These are phyloP conservation scores for Corniculantispora saksenae DNA, from an alignment of 2,329 filamentous ascomycete species.

Conservation along the genomic window DNA sequence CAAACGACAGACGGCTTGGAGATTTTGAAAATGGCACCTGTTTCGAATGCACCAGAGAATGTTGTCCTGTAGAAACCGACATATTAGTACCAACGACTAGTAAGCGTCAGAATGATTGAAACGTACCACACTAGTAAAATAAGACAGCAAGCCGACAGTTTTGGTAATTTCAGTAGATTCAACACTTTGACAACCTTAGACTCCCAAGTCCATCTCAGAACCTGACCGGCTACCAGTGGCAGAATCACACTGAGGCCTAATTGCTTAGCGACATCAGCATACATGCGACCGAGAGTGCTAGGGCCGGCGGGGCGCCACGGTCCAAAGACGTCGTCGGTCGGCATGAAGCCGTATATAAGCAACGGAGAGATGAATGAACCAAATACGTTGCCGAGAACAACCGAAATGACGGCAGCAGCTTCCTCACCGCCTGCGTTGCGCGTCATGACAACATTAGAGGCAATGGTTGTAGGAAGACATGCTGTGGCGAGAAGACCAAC, in stretches of 20 bases:
- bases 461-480: conserved; percentile 72
- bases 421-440: conserved; percentile 67
- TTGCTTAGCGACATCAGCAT: conserved; percentile 66
- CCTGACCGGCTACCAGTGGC: conserved; percentile 64
- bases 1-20: conserved; percentile 64
- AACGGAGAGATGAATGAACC: conserved; percentile 69
- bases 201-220: conserved; percentile 51
- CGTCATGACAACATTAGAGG: conserved; percentile 75
- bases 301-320: conserved; percentile 55
- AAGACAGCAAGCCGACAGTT: conserved; percentile 49
- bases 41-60: conserved; percentile 66
- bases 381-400: conserved; percentile 68
- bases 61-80: conserved; percentile 60
- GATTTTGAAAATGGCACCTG: conserved; percentile 59
- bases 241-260: conserved; percentile 67
- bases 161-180: conserved; percentile 53
- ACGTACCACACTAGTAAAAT: conserved; percentile 51
- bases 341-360: conserved; percentile 62
- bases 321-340: conserved; percentile 53
- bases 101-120: background rate
- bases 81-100: conserved; percentile 35
- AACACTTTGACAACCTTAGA: conserved; percentile 55
- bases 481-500: conserved; percentile 67
- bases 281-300: conserved; percentile 60
- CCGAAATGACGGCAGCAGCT: conserved; percentile 65